Conservation (phyloP, 2,329 filamentous ascomycete genomes). For the Tolypocladium album region DNA sequence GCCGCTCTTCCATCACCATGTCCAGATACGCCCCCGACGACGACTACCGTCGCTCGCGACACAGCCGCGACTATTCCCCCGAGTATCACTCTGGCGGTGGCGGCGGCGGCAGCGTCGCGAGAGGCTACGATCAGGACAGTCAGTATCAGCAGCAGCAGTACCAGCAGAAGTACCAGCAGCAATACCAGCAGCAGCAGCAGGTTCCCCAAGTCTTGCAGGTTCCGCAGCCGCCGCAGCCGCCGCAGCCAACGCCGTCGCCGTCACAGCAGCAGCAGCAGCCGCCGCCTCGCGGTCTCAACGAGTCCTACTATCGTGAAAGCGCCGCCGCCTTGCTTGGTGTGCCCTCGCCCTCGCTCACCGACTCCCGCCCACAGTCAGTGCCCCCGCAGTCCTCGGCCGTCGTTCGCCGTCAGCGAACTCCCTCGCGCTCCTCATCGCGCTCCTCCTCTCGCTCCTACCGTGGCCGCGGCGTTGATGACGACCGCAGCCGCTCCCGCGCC, state of each 20-base stretch:
- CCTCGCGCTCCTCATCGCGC: constrained; percentile 11
- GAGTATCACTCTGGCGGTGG: constrained; percentile 19
- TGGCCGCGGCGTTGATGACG: constrained; percentile 4
- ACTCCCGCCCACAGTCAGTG: constrained; percentile 21
- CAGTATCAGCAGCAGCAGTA: background rate
- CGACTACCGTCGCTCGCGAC: constrained; percentile 10
- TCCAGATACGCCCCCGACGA: constrained; percentile 18
- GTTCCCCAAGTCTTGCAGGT: background rate
- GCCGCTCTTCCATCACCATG: background rate
- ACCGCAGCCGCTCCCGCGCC: constrained; percentile 4
- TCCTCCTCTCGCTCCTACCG: constrained; percentile 14
- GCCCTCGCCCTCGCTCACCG: constrained; percentile 9
- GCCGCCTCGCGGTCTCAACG: constrained; percentile 13
- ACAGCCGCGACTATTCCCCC: constrained; percentile 18
- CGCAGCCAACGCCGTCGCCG: background rate
- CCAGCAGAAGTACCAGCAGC: background rate
- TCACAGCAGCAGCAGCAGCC: background rate
- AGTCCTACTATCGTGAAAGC: constrained; percentile 14
- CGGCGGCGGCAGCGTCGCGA: background rate
- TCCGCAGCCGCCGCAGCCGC: background rate
- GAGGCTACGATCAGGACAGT: background rate
- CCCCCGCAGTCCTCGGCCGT: constrained; percentile 17
- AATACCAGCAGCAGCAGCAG: background rate
- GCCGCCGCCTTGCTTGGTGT: constrained; percentile 14
- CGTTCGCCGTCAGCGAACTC: constrained; percentile 3